These are phyloP conservation scores for Aspergillus transmontanensis DNA, from an alignment of 2,329 filamentous ascomycete genomes.

Conservation along the genomic window DNA sequence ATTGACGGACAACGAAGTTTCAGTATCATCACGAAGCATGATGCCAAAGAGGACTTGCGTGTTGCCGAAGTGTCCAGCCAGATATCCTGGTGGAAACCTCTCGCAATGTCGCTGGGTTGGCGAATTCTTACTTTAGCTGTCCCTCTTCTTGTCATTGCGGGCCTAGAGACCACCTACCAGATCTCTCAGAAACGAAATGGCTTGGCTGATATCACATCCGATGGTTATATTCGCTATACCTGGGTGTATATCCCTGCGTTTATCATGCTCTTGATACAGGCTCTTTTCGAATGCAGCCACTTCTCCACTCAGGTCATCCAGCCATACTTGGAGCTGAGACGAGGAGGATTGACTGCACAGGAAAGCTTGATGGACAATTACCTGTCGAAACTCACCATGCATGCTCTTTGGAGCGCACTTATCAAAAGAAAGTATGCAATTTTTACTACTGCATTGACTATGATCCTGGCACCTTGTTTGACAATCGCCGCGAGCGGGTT, in stretches of 20 bases:
- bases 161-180: conserved; percentile 8
- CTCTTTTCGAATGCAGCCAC: conserved; percentile 20
- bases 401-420: conserved; percentile 57
- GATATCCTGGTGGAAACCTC: conserved; percentile 8
- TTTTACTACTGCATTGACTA: conserved; percentile 13
- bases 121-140: not conserved
- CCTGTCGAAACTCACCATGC: conserved; percentile 38
- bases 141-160: conserved; percentile 7
- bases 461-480: conserved; percentile 18
- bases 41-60: not conserved
- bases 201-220: conserved; percentile 1
- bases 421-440: conserved; percentile 17
- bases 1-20: conserved; percentile 4
- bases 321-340: conserved; percentile 19
- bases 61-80: not conserved
- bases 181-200: conserved; percentile 4
- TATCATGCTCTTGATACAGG: conserved; percentile 20
- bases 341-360: conserved; percentile 10
- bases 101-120: conserved; percentile 5
- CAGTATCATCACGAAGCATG: not conserved
- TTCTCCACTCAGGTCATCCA: conserved; percentile 22
- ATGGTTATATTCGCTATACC: conserved; percentile 26
- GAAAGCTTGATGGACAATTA: conserved; percentile 23
- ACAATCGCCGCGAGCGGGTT: conserved; percentile 20
- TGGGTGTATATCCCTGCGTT: conserved; percentile 26